These are phyloP conservation scores for Citrus medica DNA, from an alignment of 345 rosid species.

Conservation along the genomic window DNA sequence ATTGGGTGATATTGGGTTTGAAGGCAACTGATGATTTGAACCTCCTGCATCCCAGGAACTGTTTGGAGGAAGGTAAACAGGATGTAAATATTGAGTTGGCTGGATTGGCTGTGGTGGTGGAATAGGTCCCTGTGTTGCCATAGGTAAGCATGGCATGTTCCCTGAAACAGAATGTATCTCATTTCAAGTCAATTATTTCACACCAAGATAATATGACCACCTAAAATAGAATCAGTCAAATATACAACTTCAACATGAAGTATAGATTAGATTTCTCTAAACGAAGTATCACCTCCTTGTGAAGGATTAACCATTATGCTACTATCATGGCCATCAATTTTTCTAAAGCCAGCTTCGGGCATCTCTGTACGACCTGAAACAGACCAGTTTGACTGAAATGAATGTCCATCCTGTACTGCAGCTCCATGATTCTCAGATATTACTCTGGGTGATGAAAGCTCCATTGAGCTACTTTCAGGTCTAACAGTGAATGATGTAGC, in stretches of 20 bases:
- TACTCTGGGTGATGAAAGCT: slow-evolving; percentile 65
- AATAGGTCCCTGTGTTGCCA: slow-evolving; percentile 53
- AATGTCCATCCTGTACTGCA: slow-evolving; percentile 38
- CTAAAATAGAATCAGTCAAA: slow-evolving; percentile 24
- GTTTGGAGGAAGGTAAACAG: slow-evolving; percentile 58
- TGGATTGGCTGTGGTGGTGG: slow-evolving; percentile 67
- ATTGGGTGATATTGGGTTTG: slow-evolving; percentile 52
- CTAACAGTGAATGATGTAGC: slow-evolving; percentile 41
- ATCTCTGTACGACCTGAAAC: slow-evolving; percentile 35
- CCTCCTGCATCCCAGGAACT: slow-evolving; percentile 80
- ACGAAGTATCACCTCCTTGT: slow-evolving; percentile 46
- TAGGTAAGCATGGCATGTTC: slow-evolving; percentile 49
- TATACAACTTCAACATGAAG: slow-evolving; percentile 12
- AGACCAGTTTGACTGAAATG: slow-evolving; percentile 56
- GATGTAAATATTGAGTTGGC: slow-evolving; percentile 66
- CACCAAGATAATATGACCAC: slow-evolving; percentile 28
- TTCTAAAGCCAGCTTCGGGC: slow-evolving; percentile 33
- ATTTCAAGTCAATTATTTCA: slow-evolving; percentile 32
- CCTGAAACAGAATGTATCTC: slow-evolving; percentile 48
- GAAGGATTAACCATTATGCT: slow-evolving; percentile 29
- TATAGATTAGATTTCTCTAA: not conserved
- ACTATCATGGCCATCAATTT: slow-evolving; percentile 22
- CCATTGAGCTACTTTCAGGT: slow-evolving; percentile 59
- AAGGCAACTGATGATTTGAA: slow-evolving; percentile 49
- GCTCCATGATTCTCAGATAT: slow-evolving; percentile 46